Evolutionary conservation across 192 early-diverging fungal genomes (phyloP), one percentile per base, ranked within the genome.

Genomic region (Backusella psychrophila): DNA sequence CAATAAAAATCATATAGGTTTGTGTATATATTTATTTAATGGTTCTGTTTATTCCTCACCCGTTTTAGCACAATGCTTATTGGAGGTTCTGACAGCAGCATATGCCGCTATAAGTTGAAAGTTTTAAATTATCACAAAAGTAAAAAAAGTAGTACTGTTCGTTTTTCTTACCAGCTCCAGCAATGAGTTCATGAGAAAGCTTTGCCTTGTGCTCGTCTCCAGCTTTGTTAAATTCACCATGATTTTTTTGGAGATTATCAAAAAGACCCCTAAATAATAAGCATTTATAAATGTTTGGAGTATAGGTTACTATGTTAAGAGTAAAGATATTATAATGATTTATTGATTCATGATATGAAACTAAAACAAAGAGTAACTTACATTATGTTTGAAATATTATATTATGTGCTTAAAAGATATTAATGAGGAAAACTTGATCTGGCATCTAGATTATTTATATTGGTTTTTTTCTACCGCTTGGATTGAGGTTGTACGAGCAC

Each of bases 1-100:
- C 8, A 33, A 42, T 33, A 26, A 23, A 56, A 35, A n/a, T 7
- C 11, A 19, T 17, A 38, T 49, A 56, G 8, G 11, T 29, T 29
- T 4, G 4, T 49, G 11, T 8, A 23, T 31, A 2, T 2, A 17
- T 29, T 17, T 26, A n/a, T 42, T 21, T 46, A 31, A 39, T 39
- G 7, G 42, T 36, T 21, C 4, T 26, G 39, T 12, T 31, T 34
- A 29, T 29, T 74, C 1, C 56, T 65, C 66, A 74, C 73, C 71
- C 79, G 5, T 80, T 70, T 56, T 52, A 26, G 72, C 72, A 31
- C 73, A 78, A 46, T 78, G 66, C 6, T 74, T 66, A 26, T 82
- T 72, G 46, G 72, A 82, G 41, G 80, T 73, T 73, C 71, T 82
- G 63, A 82, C 36, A 53, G 80, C 80, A 38, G 74, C 69, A 41